Conservation (phyloP, 192 early-diverging fungal genomes). For the Podila clonocystis region DNA sequence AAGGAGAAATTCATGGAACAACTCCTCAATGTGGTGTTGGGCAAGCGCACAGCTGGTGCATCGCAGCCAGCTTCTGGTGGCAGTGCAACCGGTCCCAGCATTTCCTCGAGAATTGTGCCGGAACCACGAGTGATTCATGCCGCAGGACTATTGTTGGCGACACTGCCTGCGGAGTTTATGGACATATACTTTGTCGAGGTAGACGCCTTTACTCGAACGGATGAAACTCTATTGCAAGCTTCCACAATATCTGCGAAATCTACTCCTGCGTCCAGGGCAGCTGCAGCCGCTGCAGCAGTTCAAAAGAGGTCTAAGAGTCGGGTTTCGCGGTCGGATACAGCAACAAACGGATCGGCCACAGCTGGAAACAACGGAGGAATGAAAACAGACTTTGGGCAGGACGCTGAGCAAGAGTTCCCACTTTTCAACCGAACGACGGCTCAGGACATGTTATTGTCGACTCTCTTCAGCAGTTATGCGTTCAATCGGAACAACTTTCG, state of each 20-base stretch:
- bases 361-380: conserved; percentile 4
- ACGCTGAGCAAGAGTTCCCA: not conserved
- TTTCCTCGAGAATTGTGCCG: conserved; percentile 31
- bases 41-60: conserved; percentile 53
- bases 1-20: conserved; percentile 52
- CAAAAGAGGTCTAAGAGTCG: conserved; percentile 50
- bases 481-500: conserved; percentile 72
- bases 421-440: conserved; percentile 21
- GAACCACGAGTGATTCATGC: conserved; percentile 60
- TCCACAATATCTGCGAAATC: conserved; percentile 16
- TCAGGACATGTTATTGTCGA: conserved; percentile 59
- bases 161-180: conserved; percentile 54
- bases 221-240: conserved; percentile 33
- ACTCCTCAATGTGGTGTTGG: conserved; percentile 54
- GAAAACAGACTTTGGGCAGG: conserved; percentile 16
- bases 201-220: conserved; percentile 29
- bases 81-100: conserved; percentile 29
- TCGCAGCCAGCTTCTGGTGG: conserved; percentile 54
- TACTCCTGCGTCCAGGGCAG: conserved; percentile 6
- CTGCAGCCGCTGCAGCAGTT: not conserved
- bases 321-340: conserved; percentile 33
- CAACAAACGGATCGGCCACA: not conserved
- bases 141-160: conserved; percentile 59
- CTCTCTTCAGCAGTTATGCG: conserved; percentile 66
- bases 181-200: conserved; percentile 46